Base-by-base conservation (phyloP, 306 rosid species). In the Potentilla sterilis region DNA sequence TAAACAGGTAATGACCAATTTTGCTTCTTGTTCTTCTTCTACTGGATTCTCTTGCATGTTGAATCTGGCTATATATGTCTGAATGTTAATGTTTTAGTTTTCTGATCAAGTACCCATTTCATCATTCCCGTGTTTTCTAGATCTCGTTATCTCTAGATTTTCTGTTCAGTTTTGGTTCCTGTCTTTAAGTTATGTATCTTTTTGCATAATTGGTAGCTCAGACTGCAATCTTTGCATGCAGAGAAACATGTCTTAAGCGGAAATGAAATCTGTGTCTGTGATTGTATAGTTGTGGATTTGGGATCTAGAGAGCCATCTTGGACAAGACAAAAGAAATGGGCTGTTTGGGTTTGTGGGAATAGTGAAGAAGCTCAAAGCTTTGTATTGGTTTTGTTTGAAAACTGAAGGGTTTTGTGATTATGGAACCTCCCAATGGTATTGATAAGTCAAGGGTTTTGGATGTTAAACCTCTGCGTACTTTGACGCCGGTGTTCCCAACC, bases 361-460 rank as follows among this genome's bases (percentile, higher is more conserved):
- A 64, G 69, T 35, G 24, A 38, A 15, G 28, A 57, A 41, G 55
- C 22, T 72, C 22, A 34, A 9, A 2, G 1, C 12, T 5, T 59
- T 32, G 76, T 59, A 44, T 73, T 42, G 54, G 52, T 52, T 73
- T 73, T 59, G 57, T 3, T 73, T 41, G 62, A 34, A 1, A 63
- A 6, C 9, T 48, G 9, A 70, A 77, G 84, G 76, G 69, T 63
- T 57, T 7, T 82, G 73, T 54, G 46, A 89, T 28, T 24, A 59
- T 89, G 95, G 87, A 87, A 77, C 79, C 88, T 78, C 79, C 83
- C 13, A 83, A 83, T 69, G 72, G 84, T 22, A 69, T 84, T 73
- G 90, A 90, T 73, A 90, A 85, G 87, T 75, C 84, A 5, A 83
- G 58, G 81, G 81, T 90, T 81, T 69, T 86, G 69, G 92, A 88